phyloP scores from a whole-genome alignment of 116 monocot species.

The Posidonia oceanica region DNA sequence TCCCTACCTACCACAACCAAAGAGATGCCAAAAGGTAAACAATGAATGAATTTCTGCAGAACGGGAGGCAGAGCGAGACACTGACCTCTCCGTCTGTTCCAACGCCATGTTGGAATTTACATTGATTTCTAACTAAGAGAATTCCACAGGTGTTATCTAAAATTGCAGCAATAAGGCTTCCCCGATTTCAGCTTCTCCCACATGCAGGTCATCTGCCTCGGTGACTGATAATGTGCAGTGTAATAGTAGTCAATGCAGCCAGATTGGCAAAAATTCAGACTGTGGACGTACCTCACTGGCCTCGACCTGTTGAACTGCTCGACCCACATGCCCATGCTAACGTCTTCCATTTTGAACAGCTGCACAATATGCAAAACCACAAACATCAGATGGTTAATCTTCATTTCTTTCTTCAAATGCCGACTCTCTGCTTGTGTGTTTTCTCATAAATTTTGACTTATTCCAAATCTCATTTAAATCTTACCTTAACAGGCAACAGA shows the following conservation, averaged over 20 bases:
- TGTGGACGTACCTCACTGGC: conserved; percentile 57
- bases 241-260: conserved; percentile 75
- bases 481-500: too few species aligned
- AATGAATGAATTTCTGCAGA: too few species aligned
- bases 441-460: too few species aligned
- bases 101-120: too few species aligned
- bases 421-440: too few species aligned
- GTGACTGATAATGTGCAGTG: conserved; percentile 86
- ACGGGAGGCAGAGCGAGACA: too few species aligned
- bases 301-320: conserved; percentile 54
- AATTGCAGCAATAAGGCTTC: conserved; percentile 63
- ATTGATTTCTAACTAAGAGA: too few species aligned
- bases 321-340: conserved; percentile 99
- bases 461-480: too few species aligned
- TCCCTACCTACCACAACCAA: too few species aligned
- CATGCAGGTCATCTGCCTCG: conserved; percentile 85
- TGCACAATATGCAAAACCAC: conserved; percentile 14
- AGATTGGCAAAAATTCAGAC: conserved; percentile 69
- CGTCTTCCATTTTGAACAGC: conserved; percentile 95
- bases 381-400: neutral
- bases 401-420: neutral
- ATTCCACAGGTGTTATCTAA: conserved; percentile 23
- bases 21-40: too few species aligned
- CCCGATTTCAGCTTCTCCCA: conserved; percentile 64
- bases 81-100: too few species aligned